phyloP scores from a whole-genome alignment of 306 rosid species.

The Quercus robur region DNA sequence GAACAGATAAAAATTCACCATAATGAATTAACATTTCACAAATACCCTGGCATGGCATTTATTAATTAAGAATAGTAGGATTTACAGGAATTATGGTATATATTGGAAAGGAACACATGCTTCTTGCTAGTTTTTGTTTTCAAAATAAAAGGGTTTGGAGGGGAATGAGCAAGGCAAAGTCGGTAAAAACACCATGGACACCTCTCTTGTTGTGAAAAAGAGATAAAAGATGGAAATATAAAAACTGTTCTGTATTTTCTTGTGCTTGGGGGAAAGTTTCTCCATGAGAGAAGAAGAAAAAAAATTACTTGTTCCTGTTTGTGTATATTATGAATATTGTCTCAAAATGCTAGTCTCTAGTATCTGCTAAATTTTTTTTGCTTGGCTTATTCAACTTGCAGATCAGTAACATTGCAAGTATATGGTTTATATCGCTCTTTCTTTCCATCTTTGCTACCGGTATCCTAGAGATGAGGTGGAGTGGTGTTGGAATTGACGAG shows the following conservation, averaged over 20 bases:
- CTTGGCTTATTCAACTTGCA: slow-evolving; percentile 33
- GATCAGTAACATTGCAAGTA: slow-evolving; percentile 96
- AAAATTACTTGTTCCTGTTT: not conserved
- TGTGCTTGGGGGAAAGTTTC: not conserved
- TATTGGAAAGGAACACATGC: not conserved
- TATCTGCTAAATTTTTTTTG: not conserved
- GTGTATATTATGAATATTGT: not conserved
- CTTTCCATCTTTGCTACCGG: slow-evolving; percentile 95
- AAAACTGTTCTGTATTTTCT: not conserved
- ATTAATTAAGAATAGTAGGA: not conserved
- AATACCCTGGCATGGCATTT: not conserved
- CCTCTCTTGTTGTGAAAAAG: too few species aligned
- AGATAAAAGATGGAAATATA: too few species aligned
- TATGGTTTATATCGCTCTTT: slow-evolving; percentile 95
- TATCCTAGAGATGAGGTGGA: slow-evolving; percentile 99
- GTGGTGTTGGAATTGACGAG: slow-evolving; percentile 94
- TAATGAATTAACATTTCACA: not conserved
- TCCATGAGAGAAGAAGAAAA: not conserved
- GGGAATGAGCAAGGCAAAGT: too few species aligned
- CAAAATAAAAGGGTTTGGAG: not conserved
- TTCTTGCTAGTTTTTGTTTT: not conserved
- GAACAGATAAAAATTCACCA: not conserved
- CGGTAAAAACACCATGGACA: too few species aligned
- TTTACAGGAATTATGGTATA: not conserved
- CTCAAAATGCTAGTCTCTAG: not conserved